Evolutionary conservation across 2,329 filamentous ascomycete species (phyloP), one percentile per base, ranked within the genome.

Genomic region (Colletotrichum ledebouriae): DNA sequence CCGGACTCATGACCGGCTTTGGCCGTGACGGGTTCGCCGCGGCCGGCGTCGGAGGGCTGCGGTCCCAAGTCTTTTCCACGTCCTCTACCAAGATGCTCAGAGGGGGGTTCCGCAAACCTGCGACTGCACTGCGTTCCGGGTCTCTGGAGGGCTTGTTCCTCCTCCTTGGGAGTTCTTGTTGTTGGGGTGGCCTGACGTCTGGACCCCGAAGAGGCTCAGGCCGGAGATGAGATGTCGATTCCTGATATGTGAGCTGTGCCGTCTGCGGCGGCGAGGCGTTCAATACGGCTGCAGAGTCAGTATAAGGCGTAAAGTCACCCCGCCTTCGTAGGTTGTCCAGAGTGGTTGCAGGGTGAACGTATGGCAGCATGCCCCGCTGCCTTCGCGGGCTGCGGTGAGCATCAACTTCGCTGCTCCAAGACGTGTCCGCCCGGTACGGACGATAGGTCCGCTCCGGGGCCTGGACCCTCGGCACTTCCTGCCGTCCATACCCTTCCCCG

Each of bases 41-140:
- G 3, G 15, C 29, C 49, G 3, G 15, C 29, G 49, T 15, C 11
- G 29, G n/a, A 37, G 52, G 17, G n/a, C 12, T 39, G n/a, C 15
- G 9, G 3, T 6, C 13, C 56, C 56, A 59, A 1, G 56, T 22
- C 42, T 47, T 42, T 25, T 63, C 46, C 64, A 33, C 39, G 57
- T 41, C 47, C 63, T 61, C 63, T 10, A 47, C 9, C 29, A 61
- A 17, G 29, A 29, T 20, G 47, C 63, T 47, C 47, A 55, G 15
- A 15, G 47, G 57, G 25, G 46, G 39, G 22, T 39, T 55, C 47
- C 37, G 10, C 52, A 34, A 33, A n/a, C 15, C 41, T 13, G 29
- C 53, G 2, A 49, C 34, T 3, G 53, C 57, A 34, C 57, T 59
- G 5, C 44, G 57, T 13, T 20, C 20, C 29, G 25, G n/a, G n/a